phyloP scores from a whole-genome alignment of 495 filamentous ascomycete genomes.

The Penicilliopsis zonata region DNA sequence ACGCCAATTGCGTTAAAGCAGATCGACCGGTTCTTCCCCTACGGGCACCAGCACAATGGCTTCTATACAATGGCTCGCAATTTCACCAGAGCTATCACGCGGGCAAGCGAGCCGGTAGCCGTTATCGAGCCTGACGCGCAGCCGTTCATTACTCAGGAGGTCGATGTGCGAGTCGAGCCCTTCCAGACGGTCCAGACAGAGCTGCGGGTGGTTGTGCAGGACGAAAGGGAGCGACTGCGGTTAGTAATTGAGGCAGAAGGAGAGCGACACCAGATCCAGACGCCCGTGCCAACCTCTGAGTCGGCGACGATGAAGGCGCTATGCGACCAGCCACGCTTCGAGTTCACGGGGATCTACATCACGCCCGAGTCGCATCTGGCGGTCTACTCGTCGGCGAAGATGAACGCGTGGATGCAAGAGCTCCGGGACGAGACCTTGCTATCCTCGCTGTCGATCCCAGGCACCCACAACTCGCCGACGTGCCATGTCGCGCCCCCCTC shows the following conservation, averaged over 20 bases:
- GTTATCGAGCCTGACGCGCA: slow-evolving; percentile 37
- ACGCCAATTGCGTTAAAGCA: slow-evolving; percentile 59
- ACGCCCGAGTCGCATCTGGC: slow-evolving; percentile 52
- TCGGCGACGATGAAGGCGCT: slow-evolving; percentile 45
- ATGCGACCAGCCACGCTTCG: slow-evolving; percentile 40
- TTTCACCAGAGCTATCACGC: slow-evolving; percentile 35
- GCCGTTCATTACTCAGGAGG: slow-evolving; percentile 42
- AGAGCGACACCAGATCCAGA: slow-evolving; percentile 49
- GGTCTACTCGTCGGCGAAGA: slow-evolving; percentile 59
- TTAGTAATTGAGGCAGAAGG: slow-evolving; percentile 50
- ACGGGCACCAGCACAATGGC: slow-evolving; percentile 34
- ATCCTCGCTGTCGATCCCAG: slow-evolving; percentile 79
- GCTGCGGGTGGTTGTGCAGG: slow-evolving; percentile 29
- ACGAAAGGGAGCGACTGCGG: slow-evolving; percentile 42
- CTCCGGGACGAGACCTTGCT: slow-evolving; percentile 57
- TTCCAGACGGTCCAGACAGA: slow-evolving; percentile 46
- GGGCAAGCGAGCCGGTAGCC: slow-evolving; percentile 23
- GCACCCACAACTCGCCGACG: slow-evolving; percentile 91
- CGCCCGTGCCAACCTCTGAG: slow-evolving; percentile 40
- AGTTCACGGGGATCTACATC: slow-evolving; percentile 66
- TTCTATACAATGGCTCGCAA: slow-evolving; percentile 31
- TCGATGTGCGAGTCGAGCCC: slow-evolving; percentile 43
- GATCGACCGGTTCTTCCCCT: slow-evolving; percentile 58
- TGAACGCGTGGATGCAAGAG: slow-evolving; percentile 70
- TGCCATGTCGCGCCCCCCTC: slow-evolving; percentile 74